Conservation (phyloP, 257 asterid genomes). For the Coffea canephora region DNA sequence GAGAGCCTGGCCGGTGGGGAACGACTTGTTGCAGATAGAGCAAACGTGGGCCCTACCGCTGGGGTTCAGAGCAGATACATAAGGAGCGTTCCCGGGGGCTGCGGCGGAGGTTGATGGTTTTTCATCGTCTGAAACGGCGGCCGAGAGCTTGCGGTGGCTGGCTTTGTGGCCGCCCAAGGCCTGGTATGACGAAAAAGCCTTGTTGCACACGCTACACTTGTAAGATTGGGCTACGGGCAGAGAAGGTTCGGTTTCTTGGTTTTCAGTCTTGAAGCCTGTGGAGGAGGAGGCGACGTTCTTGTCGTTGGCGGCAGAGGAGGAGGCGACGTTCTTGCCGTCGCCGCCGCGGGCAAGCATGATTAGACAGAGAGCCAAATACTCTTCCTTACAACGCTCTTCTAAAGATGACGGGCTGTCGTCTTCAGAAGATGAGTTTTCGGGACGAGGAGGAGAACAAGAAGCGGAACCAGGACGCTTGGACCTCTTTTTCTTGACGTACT, state of each 20-base stretch:
- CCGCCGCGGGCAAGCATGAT: slow-evolving; percentile 58
- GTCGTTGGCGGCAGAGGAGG: background rate
- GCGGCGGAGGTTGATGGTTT: slow-evolving; percentile 24
- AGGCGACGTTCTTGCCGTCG: background rate
- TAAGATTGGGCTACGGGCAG: slow-evolving; percentile 18
- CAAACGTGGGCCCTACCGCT: slow-evolving; percentile 75
- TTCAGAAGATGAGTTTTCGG: slow-evolving; percentile 23
- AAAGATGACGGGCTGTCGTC: slow-evolving; percentile 29
- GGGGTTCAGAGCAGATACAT: slow-evolving; percentile 39
- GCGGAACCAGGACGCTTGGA: slow-evolving; percentile 39
- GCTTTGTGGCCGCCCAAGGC: slow-evolving; percentile 97
- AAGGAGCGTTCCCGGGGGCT: slow-evolving; percentile 10
- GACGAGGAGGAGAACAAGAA: background rate
- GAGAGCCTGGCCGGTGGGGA: slow-evolving; percentile 83
- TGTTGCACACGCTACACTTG: slow-evolving; percentile 65
- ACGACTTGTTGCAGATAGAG: slow-evolving; percentile 55
- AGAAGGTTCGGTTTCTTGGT: background rate
- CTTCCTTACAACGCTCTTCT: slow-evolving; percentile 34
- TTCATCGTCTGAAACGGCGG: slow-evolving; percentile 26
- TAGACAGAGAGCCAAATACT: slow-evolving; percentile 63
- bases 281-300: background rate
- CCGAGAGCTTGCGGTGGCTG: slow-evolving; percentile 62
- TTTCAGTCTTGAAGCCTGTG: background rate
- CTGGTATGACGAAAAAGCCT: slow-evolving; percentile 60
- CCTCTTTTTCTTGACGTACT: slow-evolving; percentile 46